Base-by-base conservation (phyloP, 495 filamentous ascomycete genomes). In the Aspergillus bertholletiae region DNA sequence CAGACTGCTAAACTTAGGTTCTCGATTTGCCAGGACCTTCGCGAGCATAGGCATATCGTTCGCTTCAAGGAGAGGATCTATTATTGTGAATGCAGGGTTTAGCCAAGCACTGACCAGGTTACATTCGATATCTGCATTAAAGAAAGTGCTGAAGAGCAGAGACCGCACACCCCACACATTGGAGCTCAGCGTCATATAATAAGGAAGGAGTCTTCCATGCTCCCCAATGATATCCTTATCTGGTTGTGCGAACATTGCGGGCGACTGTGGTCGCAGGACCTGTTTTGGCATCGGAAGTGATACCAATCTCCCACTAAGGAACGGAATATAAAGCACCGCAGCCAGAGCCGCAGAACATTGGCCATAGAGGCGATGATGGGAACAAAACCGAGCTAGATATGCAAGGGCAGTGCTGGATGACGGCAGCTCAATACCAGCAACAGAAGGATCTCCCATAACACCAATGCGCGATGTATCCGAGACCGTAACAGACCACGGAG, bases 31-130 rank as follows among this genome's bases (percentile, higher is more conserved):
- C 3, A 18, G 37, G 18, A 20, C 13, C 13, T 18, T 46, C 53
- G 59, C 21, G 53, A 56, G 50, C 50, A 50, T 2, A 67, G 26
- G 1, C 67, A 27, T 20, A 43, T 43, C 35, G 17, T 51, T 27
- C 15, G 2, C 57, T 46, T 46, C 30, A 2, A 41, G 49, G 7
- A 62, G 47, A 4, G 67, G 49, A 41, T 63, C 39, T 20, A 62
- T 17, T 28, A 65, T 23, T 9, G 65, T 61, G 58, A 70, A 66
- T 21, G 59, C 59, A 8, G 67, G 61, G 30, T 66, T 71, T 7
- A 67, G 49, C 68, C 66, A 71, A 15, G 66, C 57, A 56, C 61
- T 67, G 55, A 63, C 64, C 32, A 71, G 58, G 24, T 69, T 69
- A 49, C 66, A 71, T 21, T 62, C 58, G 40, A 68, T 58, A 20